Evolutionary conservation across 78 protist genomes (phyloP).

Genomic region (Cyanophora paradoxa): DNA sequence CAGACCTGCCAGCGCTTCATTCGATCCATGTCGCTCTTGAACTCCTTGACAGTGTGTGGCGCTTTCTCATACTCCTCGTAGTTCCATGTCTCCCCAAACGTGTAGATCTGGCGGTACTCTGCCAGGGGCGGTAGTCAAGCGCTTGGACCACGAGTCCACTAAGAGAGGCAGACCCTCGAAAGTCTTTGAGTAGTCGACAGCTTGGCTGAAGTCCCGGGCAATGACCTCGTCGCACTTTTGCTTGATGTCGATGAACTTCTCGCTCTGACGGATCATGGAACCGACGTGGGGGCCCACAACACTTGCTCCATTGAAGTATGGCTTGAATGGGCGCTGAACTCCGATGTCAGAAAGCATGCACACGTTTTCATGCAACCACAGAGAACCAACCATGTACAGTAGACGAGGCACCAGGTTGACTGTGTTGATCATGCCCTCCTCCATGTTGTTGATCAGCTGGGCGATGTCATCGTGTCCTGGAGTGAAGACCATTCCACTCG

Average conservation of each 20-base stretch:
- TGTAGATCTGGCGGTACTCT: conserved; percentile 19
- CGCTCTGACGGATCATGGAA: neutral
- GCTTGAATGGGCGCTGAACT: conserved; percentile 22
- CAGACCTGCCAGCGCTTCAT: neutral
- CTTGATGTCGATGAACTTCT: neutral
- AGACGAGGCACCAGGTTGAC: conserved; percentile 21
- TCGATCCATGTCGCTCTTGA: conserved; percentile 11
- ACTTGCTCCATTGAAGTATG: neutral
- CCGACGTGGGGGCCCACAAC: conserved; percentile 11
- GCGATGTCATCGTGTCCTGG: neutral
- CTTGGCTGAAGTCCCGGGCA: neutral
- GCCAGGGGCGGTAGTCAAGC: no score
- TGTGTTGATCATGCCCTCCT: neutral
- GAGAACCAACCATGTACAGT: conserved; percentile 22
- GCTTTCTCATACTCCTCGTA: conserved; percentile 11
- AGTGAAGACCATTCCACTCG: neutral
- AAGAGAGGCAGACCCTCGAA: no score
- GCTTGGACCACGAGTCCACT: no score
- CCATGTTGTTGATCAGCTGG: neutral
- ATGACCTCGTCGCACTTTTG: neutral
- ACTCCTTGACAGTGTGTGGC: neutral
- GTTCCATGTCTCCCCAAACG: conserved; percentile 8
- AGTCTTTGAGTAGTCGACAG: neutral
- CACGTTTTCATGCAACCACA: no score
- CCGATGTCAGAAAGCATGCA: no score